Conservation (phyloP, 768 basidiomycete genomes). For the Xanthoconium stramineum region DNA sequence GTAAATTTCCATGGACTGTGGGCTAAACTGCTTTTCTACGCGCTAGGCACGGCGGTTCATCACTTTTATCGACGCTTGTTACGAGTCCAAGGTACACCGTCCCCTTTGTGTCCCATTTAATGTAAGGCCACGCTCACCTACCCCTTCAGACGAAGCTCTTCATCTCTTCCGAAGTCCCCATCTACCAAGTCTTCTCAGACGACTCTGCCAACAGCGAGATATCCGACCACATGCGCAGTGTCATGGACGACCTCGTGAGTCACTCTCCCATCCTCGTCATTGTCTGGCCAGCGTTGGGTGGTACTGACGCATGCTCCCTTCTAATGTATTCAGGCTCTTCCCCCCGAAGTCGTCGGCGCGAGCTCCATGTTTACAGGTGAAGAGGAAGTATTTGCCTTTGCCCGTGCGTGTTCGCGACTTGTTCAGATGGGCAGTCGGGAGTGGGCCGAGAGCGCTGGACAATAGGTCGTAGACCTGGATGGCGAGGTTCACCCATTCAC, state of each 20-base stretch:
- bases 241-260: constrained; percentile 93
- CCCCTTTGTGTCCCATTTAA: background rate
- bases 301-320: background rate
- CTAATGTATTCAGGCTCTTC: constrained; percentile 57
- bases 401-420: constrained; percentile 83
- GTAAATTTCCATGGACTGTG: background rate
- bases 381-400: constrained; percentile 97
- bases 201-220: constrained; percentile 45
- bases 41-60: constrained; percentile 88
- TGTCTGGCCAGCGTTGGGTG: background rate
- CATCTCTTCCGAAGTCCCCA: constrained; percentile 88
- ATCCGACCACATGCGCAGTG: constrained; percentile 84
- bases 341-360: constrained; percentile 68
- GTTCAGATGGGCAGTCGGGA: constrained; percentile 90
- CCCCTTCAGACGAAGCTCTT: constrained; percentile 83
- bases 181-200: constrained; percentile 87
- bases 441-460: constrained; percentile 58
- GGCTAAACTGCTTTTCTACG: background rate
- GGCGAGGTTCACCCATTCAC: background rate
- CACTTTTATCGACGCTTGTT: constrained; percentile 96
- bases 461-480: constrained; percentile 1
- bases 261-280: background rate
- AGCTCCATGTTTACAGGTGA: constrained; percentile 95
- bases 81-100: constrained; percentile 73
- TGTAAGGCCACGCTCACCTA: constrained; percentile 40